Base-by-base conservation (phyloP, 306 rosid genomes). In the Dryas octopetala region DNA sequence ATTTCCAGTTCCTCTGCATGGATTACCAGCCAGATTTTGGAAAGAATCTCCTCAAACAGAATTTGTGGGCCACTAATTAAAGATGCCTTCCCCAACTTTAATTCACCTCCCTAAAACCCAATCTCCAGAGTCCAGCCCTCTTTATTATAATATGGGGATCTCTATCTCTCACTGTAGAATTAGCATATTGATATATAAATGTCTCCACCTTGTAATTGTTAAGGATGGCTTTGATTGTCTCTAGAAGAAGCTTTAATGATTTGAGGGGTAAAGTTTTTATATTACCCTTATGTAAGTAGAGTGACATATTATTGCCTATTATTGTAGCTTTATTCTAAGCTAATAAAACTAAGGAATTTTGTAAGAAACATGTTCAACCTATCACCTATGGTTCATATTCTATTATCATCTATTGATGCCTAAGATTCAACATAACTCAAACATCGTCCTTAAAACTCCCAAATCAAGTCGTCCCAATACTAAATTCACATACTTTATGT, bases 21-120 rank as follows among this genome's bases (percentile, higher is more conserved):
- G 98, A 55, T 87, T 93, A 64, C 98, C 91, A 32, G 80, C 92
- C 80, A 89, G 85, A 91, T 89, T 93, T 89, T 78, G 88, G 91
- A 89, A 65, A 65, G 84, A 86, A 83, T 64, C 69, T 80, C 75
- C 55, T 10, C 48, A 46, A 68, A 19, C 64, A 60, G 52, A 65
- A 82, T 64, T 53, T 50, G 43, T 4, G 5, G 66, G 51, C 60
- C 64, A 19, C 77, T 57, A 7, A 62, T 26, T 48, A 14, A 45
- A 71, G 46, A 53, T 76, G 67, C 62, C 73, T 76, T 78, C 80
- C 17, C 53, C 71, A 54, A 57, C 38, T 46, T 65, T 17, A 23
- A 16, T 65, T 47, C 47, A 4, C 54, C 62, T 76, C 68, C 77
- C 69, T n/a, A 78, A 40, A 19, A 68, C 68, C 67, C 73, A 57